phyloP scores from a whole-genome alignment of 768 basidiomycete genomes.

The Psilocybe cyanescens region DNA sequence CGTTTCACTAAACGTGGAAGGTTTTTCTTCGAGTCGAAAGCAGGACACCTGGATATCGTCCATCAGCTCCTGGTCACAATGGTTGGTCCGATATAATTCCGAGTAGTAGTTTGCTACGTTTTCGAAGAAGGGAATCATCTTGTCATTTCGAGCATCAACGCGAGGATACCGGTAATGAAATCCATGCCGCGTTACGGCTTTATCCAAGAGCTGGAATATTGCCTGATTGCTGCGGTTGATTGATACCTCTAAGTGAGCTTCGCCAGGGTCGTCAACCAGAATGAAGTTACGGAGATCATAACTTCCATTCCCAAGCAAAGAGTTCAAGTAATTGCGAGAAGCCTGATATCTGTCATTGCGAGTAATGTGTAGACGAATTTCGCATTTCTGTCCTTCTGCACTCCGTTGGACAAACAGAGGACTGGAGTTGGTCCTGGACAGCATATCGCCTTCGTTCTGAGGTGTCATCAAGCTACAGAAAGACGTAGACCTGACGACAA shows the following conservation, averaged over 20 bases:
- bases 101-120: background rate
- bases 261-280: background rate
- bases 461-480: background rate
- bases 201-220: background rate
- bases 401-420: background rate
- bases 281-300: background rate
- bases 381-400: background rate
- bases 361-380: conserved; percentile 1
- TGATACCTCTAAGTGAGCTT: conserved; percentile 1
- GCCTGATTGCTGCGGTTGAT: background rate
- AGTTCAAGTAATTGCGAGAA: background rate
- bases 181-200: background rate
- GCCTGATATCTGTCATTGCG: background rate
- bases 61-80: background rate
- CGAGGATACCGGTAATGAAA: background rate
- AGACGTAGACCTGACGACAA: background rate
- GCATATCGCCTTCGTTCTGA: too few species aligned
- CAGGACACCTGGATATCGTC: background rate
- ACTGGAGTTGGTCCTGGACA: background rate
- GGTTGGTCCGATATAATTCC: background rate
- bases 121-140: background rate
- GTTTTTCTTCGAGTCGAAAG: background rate
- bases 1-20: conserved; percentile 17
- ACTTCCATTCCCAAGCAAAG: background rate
- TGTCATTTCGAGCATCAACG: background rate